Percentiles rank a stretch among this genome's conserved stretches.
Conservation (phyloP, 331 rosid genomes). For the Stylosanthes scabra region DNA sequence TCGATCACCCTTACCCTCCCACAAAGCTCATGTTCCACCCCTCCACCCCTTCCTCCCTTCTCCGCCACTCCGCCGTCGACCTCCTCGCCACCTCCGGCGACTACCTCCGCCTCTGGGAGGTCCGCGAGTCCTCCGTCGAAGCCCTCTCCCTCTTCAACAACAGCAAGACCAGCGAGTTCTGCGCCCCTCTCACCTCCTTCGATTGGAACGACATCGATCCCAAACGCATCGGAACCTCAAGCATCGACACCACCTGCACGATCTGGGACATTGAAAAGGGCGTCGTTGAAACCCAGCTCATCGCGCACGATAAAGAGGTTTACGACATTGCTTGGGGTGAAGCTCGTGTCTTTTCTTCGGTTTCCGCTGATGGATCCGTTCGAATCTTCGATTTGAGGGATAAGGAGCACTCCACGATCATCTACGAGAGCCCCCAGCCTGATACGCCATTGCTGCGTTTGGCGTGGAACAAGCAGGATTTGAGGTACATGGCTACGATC, state of each 20-base stretch:
- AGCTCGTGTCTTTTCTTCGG: conserved; percentile 90
- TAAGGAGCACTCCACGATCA: conserved; percentile 92
- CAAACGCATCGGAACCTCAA: conserved; percentile 80
- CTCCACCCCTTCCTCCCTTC: conserved; percentile 48
- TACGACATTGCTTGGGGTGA: conserved; percentile 98
- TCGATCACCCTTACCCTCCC: conserved; percentile 97
- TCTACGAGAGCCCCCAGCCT: conserved; percentile 90
- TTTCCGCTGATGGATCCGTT: conserved; percentile 96
- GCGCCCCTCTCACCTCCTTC: conserved; percentile 94
- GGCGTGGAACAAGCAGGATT: conserved; percentile 98
- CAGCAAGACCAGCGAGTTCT: conserved; percentile 83
- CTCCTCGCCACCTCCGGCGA: conserved; percentile 96
- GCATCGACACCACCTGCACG: conserved; percentile 97
- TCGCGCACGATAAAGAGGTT: conserved; percentile 98
- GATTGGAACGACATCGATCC: conserved; percentile 97
- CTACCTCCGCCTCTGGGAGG: conserved; percentile 97
- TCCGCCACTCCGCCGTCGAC: conserved; percentile 56
- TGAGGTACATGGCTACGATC: conserved; percentile 91
- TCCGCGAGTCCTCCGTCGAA: conserved; percentile 68
- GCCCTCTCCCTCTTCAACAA: conserved; percentile 81
- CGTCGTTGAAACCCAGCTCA: conserved; percentile 94
- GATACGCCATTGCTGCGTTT: conserved; percentile 91
- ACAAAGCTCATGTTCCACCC: conserved; percentile 98
- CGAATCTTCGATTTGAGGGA: conserved; percentile 87
- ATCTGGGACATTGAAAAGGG: conserved; percentile 87